These are phyloP conservation scores for Alternaria longipes DNA, from an alignment of 2,329 filamentous ascomycete genomes.

Conservation along the genomic window DNA sequence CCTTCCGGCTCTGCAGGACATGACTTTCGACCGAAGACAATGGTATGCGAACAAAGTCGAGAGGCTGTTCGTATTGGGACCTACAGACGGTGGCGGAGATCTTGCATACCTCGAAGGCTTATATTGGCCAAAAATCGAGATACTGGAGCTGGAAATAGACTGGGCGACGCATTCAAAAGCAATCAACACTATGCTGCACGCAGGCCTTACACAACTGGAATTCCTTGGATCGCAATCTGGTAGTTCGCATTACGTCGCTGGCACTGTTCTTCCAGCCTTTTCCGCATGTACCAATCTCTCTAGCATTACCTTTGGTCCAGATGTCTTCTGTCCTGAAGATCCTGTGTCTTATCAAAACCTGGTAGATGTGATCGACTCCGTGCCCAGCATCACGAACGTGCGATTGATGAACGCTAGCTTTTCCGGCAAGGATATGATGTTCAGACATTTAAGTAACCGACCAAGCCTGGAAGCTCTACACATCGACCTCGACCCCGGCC, in stretches of 20 bases:
- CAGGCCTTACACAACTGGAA: slow-evolving; percentile 37
- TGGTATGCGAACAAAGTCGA: slow-evolving; percentile 47
- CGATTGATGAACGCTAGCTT: slow-evolving; percentile 37
- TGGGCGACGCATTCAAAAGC: slow-evolving; percentile 30
- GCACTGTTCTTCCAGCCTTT: slow-evolving; percentile 34
- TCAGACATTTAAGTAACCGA: slow-evolving; percentile 38
- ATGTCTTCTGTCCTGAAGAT: slow-evolving; percentile 28
- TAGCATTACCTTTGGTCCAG: slow-evolving; percentile 39
- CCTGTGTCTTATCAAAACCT: slow-evolving; percentile 35
- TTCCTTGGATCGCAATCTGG: slow-evolving; percentile 37
- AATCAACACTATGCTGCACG: slow-evolving; percentile 36
- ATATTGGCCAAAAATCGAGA: slow-evolving; percentile 41
- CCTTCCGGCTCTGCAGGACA: slow-evolving; percentile 35
- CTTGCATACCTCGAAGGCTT: slow-evolving; percentile 38
- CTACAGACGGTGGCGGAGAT: slow-evolving; percentile 22
- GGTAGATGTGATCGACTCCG: slow-evolving; percentile 29
- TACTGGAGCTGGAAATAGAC: slow-evolving; percentile 43
- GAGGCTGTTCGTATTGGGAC: slow-evolving; percentile 33
- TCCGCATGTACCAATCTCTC: slow-evolving; percentile 35
- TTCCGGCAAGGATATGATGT: slow-evolving; percentile 37
- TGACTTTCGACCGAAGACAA: slow-evolving; percentile 35
- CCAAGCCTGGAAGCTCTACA: slow-evolving; percentile 37
- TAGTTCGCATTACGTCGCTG: slow-evolving; percentile 32
- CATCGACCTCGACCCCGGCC: slow-evolving; percentile 44
- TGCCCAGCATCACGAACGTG: slow-evolving; percentile 32